Evolutionary conservation across 345 rosid genomes (phyloP).

Genomic region (Eucalyptus regnans): DNA sequence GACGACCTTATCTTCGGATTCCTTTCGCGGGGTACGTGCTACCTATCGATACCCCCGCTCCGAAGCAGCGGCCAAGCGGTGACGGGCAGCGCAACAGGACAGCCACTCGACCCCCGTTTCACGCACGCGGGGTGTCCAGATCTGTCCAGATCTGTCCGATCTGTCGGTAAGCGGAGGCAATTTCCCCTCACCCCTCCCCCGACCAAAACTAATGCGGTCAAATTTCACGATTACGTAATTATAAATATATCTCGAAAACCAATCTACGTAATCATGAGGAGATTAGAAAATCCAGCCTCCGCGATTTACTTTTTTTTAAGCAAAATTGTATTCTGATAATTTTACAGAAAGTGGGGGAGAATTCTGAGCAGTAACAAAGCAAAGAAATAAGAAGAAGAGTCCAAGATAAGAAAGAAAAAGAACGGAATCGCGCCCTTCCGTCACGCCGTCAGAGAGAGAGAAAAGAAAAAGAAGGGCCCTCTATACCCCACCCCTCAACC

Average conservation of each 20-base stretch:
- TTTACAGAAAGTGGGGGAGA: too few relatives aligned
- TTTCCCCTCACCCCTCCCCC: too few relatives aligned
- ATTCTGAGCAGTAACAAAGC: neutral
- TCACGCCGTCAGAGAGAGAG: neutral
- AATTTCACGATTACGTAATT: too few relatives aligned
- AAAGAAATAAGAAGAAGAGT: neutral
- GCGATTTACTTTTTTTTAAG: neutral
- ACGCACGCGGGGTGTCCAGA: neutral
- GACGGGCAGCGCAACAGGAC: neutral
- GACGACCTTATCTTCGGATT: neutral
- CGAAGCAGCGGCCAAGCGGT: neutral
- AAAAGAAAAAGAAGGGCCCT: neutral
- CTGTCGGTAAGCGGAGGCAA: neutral
- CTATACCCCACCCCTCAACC: neutral
- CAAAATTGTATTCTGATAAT: too few relatives aligned
- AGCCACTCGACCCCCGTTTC: neutral
- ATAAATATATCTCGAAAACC: neutral
- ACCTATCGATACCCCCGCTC: neutral
- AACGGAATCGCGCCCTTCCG: neutral
- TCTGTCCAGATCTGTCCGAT: neutral
- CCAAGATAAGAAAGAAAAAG: neutral
- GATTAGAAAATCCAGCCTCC: neutral
- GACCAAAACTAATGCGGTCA: too few relatives aligned
- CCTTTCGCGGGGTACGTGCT: neutral
- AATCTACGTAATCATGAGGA: neutral